Percentiles rank a stretch among this genome's conserved stretches.
phyloP scores from a whole-genome alignment of 31 red algal genomes.

The Asparagopsis taxiformis region DNA sequence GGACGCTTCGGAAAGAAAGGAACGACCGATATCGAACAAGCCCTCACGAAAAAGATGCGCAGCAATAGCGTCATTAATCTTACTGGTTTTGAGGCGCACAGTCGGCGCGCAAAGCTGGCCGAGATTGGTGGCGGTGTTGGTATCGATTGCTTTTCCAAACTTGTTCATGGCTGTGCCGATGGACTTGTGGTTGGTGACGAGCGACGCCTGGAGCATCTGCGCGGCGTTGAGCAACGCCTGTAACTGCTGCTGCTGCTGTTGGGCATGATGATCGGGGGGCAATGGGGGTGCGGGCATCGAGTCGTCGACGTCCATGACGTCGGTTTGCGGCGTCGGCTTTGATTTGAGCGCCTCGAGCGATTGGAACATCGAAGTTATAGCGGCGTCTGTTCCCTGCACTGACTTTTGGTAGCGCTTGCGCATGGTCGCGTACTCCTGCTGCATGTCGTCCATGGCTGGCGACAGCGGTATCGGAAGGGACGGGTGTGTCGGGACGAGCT shows the following conservation, averaged over 20 bases:
- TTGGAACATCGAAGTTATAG: slow-evolving; percentile 11
- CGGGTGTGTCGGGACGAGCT: too few relatives aligned
- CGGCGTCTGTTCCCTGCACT: slow-evolving; percentile 5
- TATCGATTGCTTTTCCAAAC: slow-evolving; percentile 33
- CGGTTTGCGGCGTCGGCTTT: not conserved
- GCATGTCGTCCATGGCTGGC: slow-evolving; percentile 27
- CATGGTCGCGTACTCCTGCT: slow-evolving; percentile 29
- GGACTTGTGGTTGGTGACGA: slow-evolving; percentile 38
- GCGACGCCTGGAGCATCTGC: slow-evolving; percentile 22
- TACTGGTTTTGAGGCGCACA: slow-evolving; percentile 37
- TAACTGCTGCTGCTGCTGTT: too few relatives aligned
- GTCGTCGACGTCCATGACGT: slow-evolving; percentile 16
- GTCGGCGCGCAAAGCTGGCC: slow-evolving; percentile 30
- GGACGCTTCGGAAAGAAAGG: slow-evolving; percentile 20
- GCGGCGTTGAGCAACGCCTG: slow-evolving; percentile 5
- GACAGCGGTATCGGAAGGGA: too few relatives aligned
- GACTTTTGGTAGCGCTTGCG: slow-evolving; percentile 19
- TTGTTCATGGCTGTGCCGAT: slow-evolving; percentile 47
- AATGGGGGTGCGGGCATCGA: not conserved
- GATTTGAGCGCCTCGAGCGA: not conserved
- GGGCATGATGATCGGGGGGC: too few relatives aligned
- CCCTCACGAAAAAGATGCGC: slow-evolving; percentile 45
- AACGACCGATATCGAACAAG: slow-evolving; percentile 42
- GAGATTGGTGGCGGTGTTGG: slow-evolving; percentile 17
- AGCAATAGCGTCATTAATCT: slow-evolving; percentile 42